Evolutionary conservation across 345 rosid genomes (phyloP).

Genomic region (Hibiscus trionum): DNA sequence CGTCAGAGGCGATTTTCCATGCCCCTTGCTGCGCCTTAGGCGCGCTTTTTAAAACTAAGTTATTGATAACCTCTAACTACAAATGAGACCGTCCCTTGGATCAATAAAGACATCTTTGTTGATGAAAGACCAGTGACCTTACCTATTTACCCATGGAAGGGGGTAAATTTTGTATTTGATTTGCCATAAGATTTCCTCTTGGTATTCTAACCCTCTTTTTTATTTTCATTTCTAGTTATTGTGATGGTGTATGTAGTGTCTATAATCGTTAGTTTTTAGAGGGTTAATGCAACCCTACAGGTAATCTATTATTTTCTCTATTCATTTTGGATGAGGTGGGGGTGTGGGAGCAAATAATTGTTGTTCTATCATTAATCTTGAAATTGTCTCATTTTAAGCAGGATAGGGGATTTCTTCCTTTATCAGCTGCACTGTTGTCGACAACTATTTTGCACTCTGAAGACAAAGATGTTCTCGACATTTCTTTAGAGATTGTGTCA

Average conservation of each 20-base stretch:
- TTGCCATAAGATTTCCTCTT: background rate
- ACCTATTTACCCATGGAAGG: background rate
- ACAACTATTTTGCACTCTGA: constrained; percentile 49
- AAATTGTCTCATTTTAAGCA: constrained; percentile 33
- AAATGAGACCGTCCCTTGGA: too few relatives aligned
- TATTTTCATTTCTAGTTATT: background rate
- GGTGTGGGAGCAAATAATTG: background rate
- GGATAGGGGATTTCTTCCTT: constrained; percentile 96
- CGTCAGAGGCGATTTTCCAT: too few relatives aligned
- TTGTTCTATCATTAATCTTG: constrained; percentile 10
- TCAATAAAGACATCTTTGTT: too few relatives aligned
- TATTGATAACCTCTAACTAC: too few relatives aligned
- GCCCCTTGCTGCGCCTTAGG: too few relatives aligned
- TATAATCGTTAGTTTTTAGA: background rate
- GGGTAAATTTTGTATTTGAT: background rate
- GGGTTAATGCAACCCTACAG: background rate
- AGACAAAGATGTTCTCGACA: constrained; percentile 42
- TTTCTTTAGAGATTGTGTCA: constrained; percentile 53
- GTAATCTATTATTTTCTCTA: background rate
- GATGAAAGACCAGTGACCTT: background rate
- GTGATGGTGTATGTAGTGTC: background rate
- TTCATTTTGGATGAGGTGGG: background rate
- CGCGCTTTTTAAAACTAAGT: too few relatives aligned
- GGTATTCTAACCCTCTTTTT: too few relatives aligned
- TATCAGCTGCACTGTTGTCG: constrained; percentile 90